Evolutionary conservation across 768 basidiomycete species (phyloP).

Genomic region (Kwoniella sp.): DNA sequence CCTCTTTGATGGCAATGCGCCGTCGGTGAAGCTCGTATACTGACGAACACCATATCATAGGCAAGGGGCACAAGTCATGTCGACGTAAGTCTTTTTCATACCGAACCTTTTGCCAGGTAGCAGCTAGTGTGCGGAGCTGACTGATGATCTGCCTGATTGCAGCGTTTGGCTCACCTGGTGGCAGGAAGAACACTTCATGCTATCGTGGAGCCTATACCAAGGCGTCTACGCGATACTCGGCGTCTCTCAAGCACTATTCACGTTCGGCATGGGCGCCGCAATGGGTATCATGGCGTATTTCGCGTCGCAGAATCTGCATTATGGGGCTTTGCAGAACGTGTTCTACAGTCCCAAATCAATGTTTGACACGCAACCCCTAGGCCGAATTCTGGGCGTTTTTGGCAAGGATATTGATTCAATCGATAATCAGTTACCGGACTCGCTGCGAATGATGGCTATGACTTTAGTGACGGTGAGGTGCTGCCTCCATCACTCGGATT

Average conservation of each 20-base stretch:
- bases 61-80: conserved; percentile 61
- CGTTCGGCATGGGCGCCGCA: conserved; percentile 64
- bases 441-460: conserved; percentile 59
- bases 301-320: conserved; percentile 68
- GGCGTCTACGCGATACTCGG: conserved; percentile 68
- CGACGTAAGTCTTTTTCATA: conserved; percentile 60
- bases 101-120: background rate
- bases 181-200: conserved; percentile 64
- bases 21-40: background rate
- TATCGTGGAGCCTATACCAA: conserved; percentile 67
- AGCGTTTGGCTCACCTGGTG: conserved; percentile 70
- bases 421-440: conserved; percentile 51
- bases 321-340: conserved; percentile 63
- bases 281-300: conserved; percentile 66
- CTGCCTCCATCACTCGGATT: background rate
- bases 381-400: conserved; percentile 50
- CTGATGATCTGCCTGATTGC: background rate
- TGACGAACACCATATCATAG: conserved; percentile 4
- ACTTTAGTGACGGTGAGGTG: conserved; percentile 65
- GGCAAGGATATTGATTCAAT: conserved; percentile 54
- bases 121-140: background rate
- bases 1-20: too few relatives aligned
- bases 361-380: conserved; percentile 38
- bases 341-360: conserved; percentile 65
- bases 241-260: conserved; percentile 64